Evolutionary conservation across 345 rosid genomes (phyloP), one percentile per base, ranked within the genome.

Genomic region (Limnanthes douglasii): DNA sequence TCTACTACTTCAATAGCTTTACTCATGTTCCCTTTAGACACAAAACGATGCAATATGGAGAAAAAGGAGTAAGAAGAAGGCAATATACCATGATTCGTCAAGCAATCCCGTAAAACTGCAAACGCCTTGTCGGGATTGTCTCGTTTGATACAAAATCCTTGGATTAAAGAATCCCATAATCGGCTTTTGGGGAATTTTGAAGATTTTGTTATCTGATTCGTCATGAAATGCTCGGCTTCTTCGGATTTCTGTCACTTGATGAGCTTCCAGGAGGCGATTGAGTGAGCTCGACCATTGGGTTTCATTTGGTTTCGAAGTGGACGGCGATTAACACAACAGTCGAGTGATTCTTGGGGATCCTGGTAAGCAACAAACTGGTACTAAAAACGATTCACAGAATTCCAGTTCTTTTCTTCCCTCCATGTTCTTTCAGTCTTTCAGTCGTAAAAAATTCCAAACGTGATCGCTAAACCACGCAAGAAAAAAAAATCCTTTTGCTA

Each of bases 1-100:
- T 72, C 80, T 47, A 78, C 19, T 18, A 75, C 86, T 60, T 68
- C 75, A 28, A 70, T 37, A 6, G 95, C 76, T 35, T 50, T 53
- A 34, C 51, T 48, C 73, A 72, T 63, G 41, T 68, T 50, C 25
- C 86, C 78, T 37, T 10, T 50, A 33, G 34, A 53, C 36, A 64
- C 43, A 63, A 84, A 75, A 36, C 64, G 30, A 51, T 49, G 62
- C 38, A 84, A 53, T 61, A 78, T 40, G n/a, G 73, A 65, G 50
- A 50, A 58, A 46, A 78, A 51, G 2, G 83, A 57, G 34, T 37
- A 58, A 30, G 71, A 73, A 55, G 83, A 72, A 15, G 77, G 92
- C 59, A 78, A 46, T 28, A 59, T 49, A 58, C 76, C 62, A 46
- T 52, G 45, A 61, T 43, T 61, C 45, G 39, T 34, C 38, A 74